phyloP scores from a whole-genome alignment of 1,284 basidiomycete species.

The Cryptococcus sp. region DNA sequence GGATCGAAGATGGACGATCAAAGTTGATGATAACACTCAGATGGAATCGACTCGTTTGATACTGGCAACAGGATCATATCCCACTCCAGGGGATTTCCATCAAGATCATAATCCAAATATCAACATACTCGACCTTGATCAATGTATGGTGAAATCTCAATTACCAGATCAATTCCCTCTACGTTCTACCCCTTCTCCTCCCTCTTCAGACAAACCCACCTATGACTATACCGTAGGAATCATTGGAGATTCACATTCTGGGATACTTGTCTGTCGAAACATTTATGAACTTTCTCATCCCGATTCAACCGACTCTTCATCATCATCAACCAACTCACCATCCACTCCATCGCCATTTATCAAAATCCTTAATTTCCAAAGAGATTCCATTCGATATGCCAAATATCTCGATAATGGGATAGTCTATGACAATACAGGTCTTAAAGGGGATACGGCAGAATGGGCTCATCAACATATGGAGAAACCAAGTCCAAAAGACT shows the following conservation, averaged over 20 bases:
- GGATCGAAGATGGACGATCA: not conserved
- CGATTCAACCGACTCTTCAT: not conserved
- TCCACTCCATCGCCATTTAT: not conserved
- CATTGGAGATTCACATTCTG: conserved; percentile 26
- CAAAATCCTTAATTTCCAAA: conserved; percentile 18
- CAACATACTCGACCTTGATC: conserved; percentile 21
- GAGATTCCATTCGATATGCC: conserved; percentile 17
- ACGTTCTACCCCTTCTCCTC: not conserved
- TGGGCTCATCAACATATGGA: conserved; percentile 20
- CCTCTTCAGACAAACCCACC: not conserved
- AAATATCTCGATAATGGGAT: conserved; percentile 24
- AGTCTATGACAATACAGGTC: conserved; percentile 23
- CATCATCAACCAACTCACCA: not conserved
- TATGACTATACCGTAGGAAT: conserved; percentile 10
- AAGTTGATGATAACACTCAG: not conserved
- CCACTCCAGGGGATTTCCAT: conserved; percentile 8
- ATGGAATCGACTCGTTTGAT: conserved; percentile 3
- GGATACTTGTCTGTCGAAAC: conserved; percentile 22
- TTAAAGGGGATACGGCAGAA: conserved; percentile 22
- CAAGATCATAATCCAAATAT: conserved; percentile 20
- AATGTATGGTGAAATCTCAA: conserved; percentile 11
- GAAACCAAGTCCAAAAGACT: not conserved
- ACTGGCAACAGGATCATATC: conserved; percentile 24
- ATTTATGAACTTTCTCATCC: conserved; percentile 12
- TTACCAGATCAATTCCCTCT: conserved; percentile 12